Base-by-base conservation (phyloP, 1,284 basidiomycete genomes). In the Microbotryum scabiosae region DNA sequence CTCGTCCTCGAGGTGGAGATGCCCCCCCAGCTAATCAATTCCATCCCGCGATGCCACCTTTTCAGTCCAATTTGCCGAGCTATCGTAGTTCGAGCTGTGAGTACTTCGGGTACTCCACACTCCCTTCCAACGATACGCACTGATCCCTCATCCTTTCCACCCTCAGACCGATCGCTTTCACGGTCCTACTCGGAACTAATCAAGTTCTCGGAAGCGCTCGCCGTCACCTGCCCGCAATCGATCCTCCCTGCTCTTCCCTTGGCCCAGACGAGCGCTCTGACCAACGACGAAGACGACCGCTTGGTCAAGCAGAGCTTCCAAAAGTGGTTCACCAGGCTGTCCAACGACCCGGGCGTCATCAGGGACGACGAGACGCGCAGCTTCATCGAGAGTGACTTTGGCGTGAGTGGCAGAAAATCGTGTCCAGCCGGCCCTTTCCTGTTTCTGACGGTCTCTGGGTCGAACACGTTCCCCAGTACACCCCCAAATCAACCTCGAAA, bases 361-460 rank as follows among this genome's bases (percentile, higher is more conserved):
- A 78, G 84, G 61, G 91, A 97, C 67, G 92, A 96, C 71, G 93
- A 97, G 73, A 75, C 93, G 64, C 83, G 91, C 46, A 85, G 86
- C 30, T 97, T 97, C 73, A 82, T 97, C 64, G 92, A 97, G 76
- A 90, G 85, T 69, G 92, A 97, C 76, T 97, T 97, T 78, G 92
- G 93, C 4, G 79, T 80, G 63, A 62, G 79, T 74, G 36, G 25
- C 12, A 7, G 6, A 20, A 41, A 41, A 12, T 5, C 16, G 36
- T 18, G 36, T 41, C 36, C 14, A 18, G 14, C 36, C 30, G 30
- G 59, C 36, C 16, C 32, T 26, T 58, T 3, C 53, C 74, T 79
- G 81, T 64, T 75, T 88, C 59, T 82, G 71, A 1, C 66, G 67
- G 21, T 72, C 73, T 6, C 68, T 23, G n/a, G 25, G 25, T 47